Evolutionary conservation across 305 asterid genomes (phyloP).

Genomic region (Rubia balearica): DNA sequence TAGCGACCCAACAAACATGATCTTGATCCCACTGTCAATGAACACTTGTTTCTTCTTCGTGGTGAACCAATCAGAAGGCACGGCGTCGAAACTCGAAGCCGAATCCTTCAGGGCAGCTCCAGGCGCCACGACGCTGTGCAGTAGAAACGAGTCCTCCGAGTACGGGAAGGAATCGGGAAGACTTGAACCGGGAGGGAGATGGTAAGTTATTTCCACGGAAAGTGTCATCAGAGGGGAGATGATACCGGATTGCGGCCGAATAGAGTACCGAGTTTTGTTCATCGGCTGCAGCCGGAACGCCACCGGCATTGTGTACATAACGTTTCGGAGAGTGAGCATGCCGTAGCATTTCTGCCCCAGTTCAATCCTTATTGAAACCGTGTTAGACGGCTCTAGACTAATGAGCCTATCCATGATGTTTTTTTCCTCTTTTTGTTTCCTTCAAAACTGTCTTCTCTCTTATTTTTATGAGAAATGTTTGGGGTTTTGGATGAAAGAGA

Average conservation of each 20-base stretch:
- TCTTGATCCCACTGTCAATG: constrained; percentile 52
- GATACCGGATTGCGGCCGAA: constrained; percentile 64
- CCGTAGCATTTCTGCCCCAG: constrained; percentile 50
- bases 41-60: constrained; percentile 76
- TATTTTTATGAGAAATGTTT: not conserved
- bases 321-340: constrained; percentile 45
- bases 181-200: constrained; percentile 27
- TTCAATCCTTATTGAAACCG: constrained; percentile 50
- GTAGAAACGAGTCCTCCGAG: constrained; percentile 44
- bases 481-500: constrained; percentile 10
- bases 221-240: constrained; percentile 52
- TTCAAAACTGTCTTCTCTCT: not conserved
- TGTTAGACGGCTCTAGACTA: constrained; percentile 61
- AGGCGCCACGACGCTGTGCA: constrained; percentile 72
- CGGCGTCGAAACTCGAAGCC: constrained; percentile 34
- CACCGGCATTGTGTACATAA: constrained; percentile 86
- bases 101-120: constrained; percentile 53
- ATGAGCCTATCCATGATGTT: constrained; percentile 56
- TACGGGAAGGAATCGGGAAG: constrained; percentile 50
- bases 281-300: constrained; percentile 64
- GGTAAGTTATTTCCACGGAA: constrained; percentile 47
- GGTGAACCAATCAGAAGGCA: constrained; percentile 69
- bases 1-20: constrained; percentile 60
- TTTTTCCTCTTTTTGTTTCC: no score
- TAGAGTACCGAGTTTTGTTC: constrained; percentile 38